Percentiles rank a stretch among this genome's conserved stretches.
Evolutionary conservation across 371 early-diverging fungal genomes (phyloP).

Genomic region (Apophysomyces trapeziformis): DNA sequence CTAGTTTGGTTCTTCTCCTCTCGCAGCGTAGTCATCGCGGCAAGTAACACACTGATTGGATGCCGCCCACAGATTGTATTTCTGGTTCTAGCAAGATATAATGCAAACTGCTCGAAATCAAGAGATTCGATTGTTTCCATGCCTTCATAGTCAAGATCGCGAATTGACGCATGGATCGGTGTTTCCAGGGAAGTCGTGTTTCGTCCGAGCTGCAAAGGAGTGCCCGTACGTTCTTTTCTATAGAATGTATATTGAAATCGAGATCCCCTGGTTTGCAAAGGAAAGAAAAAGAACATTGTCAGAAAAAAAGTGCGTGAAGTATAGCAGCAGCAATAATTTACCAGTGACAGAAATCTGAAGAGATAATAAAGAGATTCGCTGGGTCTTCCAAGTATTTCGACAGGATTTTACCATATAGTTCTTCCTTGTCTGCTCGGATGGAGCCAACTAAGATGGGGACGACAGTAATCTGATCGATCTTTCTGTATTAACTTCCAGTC

Average conservation of each 20-base stretch:
- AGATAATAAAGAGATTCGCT: constrained; percentile 82
- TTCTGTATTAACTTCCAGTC: constrained; percentile 20
- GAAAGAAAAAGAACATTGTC: too few relatives aligned
- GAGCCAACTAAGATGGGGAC: constrained; percentile 91
- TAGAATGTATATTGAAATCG: constrained; percentile 74
- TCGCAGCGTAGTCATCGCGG: constrained; percentile 50
- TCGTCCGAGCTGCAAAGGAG: constrained; percentile 22
- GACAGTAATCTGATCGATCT: constrained; percentile 62
- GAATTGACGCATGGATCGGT: constrained; percentile 60
- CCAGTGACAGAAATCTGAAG: constrained; percentile 98
- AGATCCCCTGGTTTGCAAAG: constrained; percentile 44
- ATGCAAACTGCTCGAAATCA: constrained; percentile 61
- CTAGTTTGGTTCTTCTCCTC: constrained; percentile 13
- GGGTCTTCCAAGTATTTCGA: constrained; percentile 73
- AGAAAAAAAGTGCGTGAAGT: too few relatives aligned
- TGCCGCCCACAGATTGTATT: constrained; percentile 96
- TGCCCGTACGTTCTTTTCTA: constrained; percentile 31
- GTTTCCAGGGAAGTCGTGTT: not conserved
- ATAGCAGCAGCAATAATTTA: constrained; percentile 32
- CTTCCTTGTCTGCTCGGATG: constrained; percentile 59
- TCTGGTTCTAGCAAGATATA: constrained; percentile 72
- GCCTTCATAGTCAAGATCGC: constrained; percentile 77
- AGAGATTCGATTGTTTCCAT: constrained; percentile 75
- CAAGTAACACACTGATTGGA: constrained; percentile 85
- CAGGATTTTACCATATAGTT: constrained; percentile 66